Evolutionary conservation across 768 basidiomycete species (phyloP), one percentile per base, ranked within the genome.

Genomic region (Amylocystis lapponica): DNA sequence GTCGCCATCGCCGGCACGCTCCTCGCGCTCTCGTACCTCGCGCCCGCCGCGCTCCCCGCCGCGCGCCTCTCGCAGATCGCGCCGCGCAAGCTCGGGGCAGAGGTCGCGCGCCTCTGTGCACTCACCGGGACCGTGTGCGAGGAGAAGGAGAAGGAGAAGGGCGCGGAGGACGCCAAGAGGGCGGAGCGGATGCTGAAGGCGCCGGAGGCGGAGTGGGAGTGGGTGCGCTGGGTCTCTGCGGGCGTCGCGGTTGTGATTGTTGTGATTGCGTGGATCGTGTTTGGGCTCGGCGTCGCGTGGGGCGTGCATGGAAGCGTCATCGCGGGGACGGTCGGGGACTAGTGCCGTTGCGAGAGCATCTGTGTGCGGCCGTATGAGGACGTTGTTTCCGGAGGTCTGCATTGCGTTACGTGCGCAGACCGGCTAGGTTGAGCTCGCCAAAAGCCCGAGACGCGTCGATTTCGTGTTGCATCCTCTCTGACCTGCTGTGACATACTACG

Each of bases 261-360:
- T 30, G 25, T 67, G 33, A 51, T 68, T 33, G 68, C 62, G 16
- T 70, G 69, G 68, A 54, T 68, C 32, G 62, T 70, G 56, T 70
- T 70, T 49, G 69, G 66, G 8, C 36, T 70, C 36, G 68, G 67
- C 29, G 60, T 70, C n/a, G 52, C 45, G 7, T 70, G 68, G 69
- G 69, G 68, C 13, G 67, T 69, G 32, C 68, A 70, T 45, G 67
- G 65, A 5, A 60, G 51, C 27, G 59, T 60, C 11, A 45, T 60
- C 6, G 59, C 59, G 5, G 59, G 59, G 14, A 58, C 59, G 4
- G 53, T 53, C 1, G 59, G 59, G 14, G 58, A 60, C 22, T 60
- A 69, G 12, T 5, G 31, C 19, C 14, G 14, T 13, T 33, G 19
- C 31, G 31, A 33, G n/a, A n/a, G n/a, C n/a, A n/a, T n/a, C n/a